A percentile compares a stretch with the other conserved stretches of the same genome.
Conservation (phyloP, 768 basidiomycete genomes). For the Porphyrellus cyaneotinctus region DNA sequence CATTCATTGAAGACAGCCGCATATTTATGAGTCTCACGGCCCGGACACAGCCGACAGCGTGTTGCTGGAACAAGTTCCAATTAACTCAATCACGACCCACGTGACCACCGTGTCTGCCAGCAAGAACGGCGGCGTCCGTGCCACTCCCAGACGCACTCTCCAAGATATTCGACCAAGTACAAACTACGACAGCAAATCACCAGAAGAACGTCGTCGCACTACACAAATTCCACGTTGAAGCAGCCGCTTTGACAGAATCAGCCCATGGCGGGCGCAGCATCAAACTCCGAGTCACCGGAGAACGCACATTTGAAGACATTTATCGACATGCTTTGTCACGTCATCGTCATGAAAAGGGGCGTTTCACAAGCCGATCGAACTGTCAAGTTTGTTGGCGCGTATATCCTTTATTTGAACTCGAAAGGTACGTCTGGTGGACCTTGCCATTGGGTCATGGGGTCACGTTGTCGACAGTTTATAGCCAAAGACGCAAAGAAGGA, state of each 20-base stretch:
- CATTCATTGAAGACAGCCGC: not conserved
- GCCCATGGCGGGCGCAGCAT: constrained; percentile 45
- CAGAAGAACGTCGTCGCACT: constrained; percentile 85
- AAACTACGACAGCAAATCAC: constrained; percentile 72
- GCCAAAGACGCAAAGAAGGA: constrained; percentile 36
- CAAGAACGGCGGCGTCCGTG: not conserved
- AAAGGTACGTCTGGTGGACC: constrained; percentile 49
- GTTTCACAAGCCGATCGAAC: constrained; percentile 67
- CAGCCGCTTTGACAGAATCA: constrained; percentile 48
- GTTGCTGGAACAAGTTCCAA: not conserved
- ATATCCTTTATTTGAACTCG: constrained; percentile 69
- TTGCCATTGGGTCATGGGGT: not conserved
- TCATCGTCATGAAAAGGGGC: constrained; percentile 79
- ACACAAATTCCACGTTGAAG: constrained; percentile 71
- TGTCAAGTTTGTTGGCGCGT: constrained; percentile 79
- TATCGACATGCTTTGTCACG: constrained; percentile 52
- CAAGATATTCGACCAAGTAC: constrained; percentile 78
- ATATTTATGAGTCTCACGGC: not conserved
- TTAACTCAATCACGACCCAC: constrained; percentile 4
- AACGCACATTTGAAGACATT: constrained; percentile 73
- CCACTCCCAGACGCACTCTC: constrained; percentile 13
- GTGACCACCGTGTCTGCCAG: constrained; percentile 20
- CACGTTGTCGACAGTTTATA: constrained; percentile 15
- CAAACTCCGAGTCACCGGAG: constrained; percentile 77
- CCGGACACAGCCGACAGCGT: not conserved